Evolutionary conservation across 306 rosid genomes (phyloP), one percentile per base, ranked within the genome.

Genomic region (Cucurbita maxima): DNA sequence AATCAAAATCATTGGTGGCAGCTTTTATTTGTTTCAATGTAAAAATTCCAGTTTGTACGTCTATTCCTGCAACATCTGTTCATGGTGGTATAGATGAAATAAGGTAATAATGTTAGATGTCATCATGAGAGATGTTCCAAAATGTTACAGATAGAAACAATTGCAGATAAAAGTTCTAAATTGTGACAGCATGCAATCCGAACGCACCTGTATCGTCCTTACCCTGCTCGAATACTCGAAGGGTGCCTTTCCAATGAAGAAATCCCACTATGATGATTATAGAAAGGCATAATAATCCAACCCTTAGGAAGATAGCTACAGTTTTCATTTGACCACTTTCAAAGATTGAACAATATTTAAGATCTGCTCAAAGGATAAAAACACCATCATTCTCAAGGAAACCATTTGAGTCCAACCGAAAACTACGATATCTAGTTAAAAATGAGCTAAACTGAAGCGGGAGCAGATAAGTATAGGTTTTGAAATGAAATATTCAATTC

Each of bases 1-100:
- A 58, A 80, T 86, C 64, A 22, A 89, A 89, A 76, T 87, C 74
- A 16, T 83, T 30, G 11, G 96, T 87, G 47, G 92, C 92, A 38
- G 80, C 85, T 76, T 76, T 78, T 78, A 87, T 58, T 75, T 83
- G 92, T 62, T 85, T 80, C 71, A 89, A 72, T 71, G 86, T 85
- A 79, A 89, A 87, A 78, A 53, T 81, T 45, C 88, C 92, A 3
- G 77, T 75, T 79, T 83, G 86, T 48, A 78, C 40, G 70, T 87
- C 89, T 75, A 67, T 48, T 10, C 81, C 84, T 56, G 62, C 44
- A 25, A 68, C 15, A 47, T 70, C 84, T 79, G 81, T 72, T 62
- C 81, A 76, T 70, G 57, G 48, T 52, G 71, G 63, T 53, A 73
- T 78, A 75, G 16, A 58, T 34, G 56, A 68, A 10, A 38, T 63